Base-by-base conservation (phyloP, 305 asterid species). In the Stenogyne calaminthoides region DNA sequence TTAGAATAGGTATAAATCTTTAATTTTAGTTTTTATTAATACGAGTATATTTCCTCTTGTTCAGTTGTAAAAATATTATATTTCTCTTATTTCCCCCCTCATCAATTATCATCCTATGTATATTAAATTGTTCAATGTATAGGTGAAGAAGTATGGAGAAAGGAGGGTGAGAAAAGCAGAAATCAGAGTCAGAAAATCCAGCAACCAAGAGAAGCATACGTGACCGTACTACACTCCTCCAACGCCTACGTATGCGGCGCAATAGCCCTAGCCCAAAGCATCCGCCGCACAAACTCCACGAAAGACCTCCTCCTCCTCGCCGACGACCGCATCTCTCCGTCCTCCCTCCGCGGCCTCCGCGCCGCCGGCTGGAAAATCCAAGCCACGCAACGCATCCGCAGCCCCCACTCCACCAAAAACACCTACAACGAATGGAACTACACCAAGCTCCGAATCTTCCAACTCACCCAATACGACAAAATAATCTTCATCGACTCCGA, bases 201-300 rank as follows among this genome's bases (percentile, higher is more conserved):
- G 6, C 60, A 71, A 73, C 80, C 81, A 69, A 78, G 78, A 73
- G 93, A 91, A 74, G 96, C 94, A 0, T 91, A 86, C 47, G 93
- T 85, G 0, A 85, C 91, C 1, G 79, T 88, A 11, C 78, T 91
- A 5, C 96, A 91, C 78, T 86, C 97, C 3, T 83, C 93, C 15
- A 91, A 91, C 70, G 63, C 79, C 36, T 91, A 91, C 54, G 91
- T 91, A 2, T 91, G 97, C 61, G 95, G 97, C 9, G 97, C 97
- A 67, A 86, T 91, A 79, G 87, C 85, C 49, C 70, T 91, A 39
- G 96, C 91, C 3, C 95, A 89, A 65, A 91, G 95, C 82, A 81
- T 91, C 74, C 77, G 85, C 78, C 78, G 22, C 61, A 76, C 91
- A 40, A 82, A 81, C 61, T 56, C 95, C 4, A 84, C 84, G 15